Evolutionary conservation across 2,329 filamentous ascomycete genomes (phyloP).

Genomic region (Scedosporium boydii): DNA sequence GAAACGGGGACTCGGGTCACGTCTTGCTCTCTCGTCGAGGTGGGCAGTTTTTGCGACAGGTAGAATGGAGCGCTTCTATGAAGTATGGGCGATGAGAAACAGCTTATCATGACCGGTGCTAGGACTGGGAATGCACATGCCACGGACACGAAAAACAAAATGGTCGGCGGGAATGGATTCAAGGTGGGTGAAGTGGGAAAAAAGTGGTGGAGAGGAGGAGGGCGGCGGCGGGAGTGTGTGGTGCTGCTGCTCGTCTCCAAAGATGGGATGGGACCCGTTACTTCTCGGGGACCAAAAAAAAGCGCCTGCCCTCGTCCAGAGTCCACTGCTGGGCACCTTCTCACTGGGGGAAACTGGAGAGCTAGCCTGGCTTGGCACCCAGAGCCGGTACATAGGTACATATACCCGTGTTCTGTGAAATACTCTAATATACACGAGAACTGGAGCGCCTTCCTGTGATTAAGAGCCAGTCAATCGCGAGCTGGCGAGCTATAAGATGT

Average conservation of each 20-base stretch:
- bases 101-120: slow-evolving; percentile 5
- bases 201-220: slow-evolving; percentile 5
- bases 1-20: not conserved
- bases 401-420: not conserved
- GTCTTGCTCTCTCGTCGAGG: not conserved
- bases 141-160: not conserved
- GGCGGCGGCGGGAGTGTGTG: not conserved
- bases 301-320: not conserved
- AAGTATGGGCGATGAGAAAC: not conserved
- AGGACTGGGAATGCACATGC: not conserved
- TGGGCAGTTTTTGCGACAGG: slow-evolving; percentile 5
- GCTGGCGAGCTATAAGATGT: too few relatives aligned
- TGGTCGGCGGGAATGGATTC: not conserved
- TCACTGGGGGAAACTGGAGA: not conserved
- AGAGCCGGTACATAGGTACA: not conserved
- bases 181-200: not conserved
- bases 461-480: too few relatives aligned
- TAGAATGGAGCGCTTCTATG: not conserved
- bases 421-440: too few relatives aligned
- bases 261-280: slow-evolving; percentile 3
- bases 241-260: slow-evolving; percentile 2
- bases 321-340: not conserved
- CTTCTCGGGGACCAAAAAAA: slow-evolving; percentile 2
- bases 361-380: not conserved
- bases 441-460: too few relatives aligned